Evolutionary conservation across 176 grass and related monocot genomes (phyloP).

Genomic region (Oryza officinalis): DNA sequence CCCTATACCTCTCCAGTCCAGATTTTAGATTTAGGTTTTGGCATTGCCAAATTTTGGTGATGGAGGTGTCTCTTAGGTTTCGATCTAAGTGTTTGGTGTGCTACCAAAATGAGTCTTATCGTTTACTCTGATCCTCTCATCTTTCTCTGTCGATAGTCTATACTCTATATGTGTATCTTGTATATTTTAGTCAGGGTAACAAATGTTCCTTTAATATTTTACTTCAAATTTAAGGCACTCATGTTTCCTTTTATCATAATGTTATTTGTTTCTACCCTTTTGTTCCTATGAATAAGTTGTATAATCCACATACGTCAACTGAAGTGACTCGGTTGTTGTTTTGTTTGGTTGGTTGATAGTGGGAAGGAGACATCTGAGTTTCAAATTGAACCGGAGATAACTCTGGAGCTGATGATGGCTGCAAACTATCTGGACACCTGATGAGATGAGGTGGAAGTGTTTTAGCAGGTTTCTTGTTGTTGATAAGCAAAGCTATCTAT

Average conservation of each 20-base stretch:
- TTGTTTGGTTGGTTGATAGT: conserved; percentile 44
- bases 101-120: not conserved
- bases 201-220: not conserved
- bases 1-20: not conserved
- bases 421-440: conserved; percentile 90
- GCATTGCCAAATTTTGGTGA: not conserved
- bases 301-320: not conserved
- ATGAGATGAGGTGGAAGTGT: not conserved
- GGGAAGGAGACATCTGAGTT: conserved; percentile 82
- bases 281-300: not conserved
- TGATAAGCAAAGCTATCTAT: no score
- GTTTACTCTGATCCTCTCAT: not conserved
- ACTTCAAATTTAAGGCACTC: not conserved
- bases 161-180: not conserved
- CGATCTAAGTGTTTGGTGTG: not conserved
- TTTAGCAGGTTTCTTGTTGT: not conserved
- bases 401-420: conserved; percentile 96
- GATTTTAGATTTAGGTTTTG: not conserved
- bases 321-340: not conserved
- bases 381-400: conserved; percentile 79
- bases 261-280: no score
- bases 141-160: not conserved
- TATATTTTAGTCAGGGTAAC: not conserved
- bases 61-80: not conserved
- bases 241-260: not conserved